Evolutionary conservation across 1,284 basidiomycete genomes (phyloP).

Genomic region (Mycena citricolor): DNA sequence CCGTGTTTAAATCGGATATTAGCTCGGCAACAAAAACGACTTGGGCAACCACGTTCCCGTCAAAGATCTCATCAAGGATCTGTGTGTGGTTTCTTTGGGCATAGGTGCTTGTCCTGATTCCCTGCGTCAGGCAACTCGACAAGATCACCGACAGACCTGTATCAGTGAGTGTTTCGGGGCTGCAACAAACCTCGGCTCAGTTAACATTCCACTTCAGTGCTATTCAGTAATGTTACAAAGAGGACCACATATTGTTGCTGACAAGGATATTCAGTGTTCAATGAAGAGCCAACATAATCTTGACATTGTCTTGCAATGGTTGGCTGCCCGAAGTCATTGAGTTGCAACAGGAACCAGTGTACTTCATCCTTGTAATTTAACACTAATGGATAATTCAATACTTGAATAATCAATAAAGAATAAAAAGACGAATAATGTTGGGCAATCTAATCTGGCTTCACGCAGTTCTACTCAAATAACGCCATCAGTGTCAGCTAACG

Average conservation of each 20-base stretch:
- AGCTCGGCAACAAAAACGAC: conserved; percentile 97
- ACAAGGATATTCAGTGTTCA: conserved; percentile 76
- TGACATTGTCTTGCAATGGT: conserved; percentile 75
- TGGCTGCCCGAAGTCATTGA: conserved; percentile 66
- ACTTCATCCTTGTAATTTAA: too few relatives aligned
- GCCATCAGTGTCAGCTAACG: conserved; percentile 34
- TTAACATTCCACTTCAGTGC: conserved; percentile 47
- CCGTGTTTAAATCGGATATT: conserved; percentile 6
- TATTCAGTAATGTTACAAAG: conserved; percentile 58
- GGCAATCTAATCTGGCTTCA: too few relatives aligned
- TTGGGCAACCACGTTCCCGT: conserved; percentile 77
- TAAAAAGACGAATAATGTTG: too few relatives aligned
- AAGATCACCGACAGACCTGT: conserved; percentile 84
- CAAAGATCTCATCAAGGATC: conserved; percentile 81
- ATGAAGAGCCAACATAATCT: conserved; percentile 96
- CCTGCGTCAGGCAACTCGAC: conserved; percentile 61
- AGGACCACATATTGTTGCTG: too few relatives aligned
- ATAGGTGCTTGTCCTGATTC: conserved; percentile 7
- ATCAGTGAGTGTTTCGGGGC: conserved; percentile 69
- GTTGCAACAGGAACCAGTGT: too few relatives aligned
- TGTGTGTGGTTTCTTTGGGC: conserved; percentile 51
- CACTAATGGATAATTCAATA: too few relatives aligned
- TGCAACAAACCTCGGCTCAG: too few relatives aligned
- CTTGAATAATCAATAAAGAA: too few relatives aligned
- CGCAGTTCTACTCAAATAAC: conserved; percentile 28